These are phyloP conservation scores for Hericium alpestre DNA, from an alignment of 768 basidiomycete genomes.

Conservation along the genomic window DNA sequence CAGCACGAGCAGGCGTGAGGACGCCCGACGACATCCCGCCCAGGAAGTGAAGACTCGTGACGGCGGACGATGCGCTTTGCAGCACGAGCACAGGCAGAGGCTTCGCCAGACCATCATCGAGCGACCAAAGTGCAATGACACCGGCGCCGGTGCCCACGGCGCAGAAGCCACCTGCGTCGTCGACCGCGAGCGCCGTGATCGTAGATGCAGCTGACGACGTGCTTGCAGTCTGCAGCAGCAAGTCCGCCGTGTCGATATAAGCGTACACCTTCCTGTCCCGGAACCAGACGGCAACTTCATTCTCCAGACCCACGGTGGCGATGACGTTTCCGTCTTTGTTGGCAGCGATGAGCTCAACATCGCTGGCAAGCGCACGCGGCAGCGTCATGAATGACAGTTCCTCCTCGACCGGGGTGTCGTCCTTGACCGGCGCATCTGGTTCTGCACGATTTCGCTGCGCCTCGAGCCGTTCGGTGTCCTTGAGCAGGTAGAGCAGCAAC, in stretches of 20 bases:
- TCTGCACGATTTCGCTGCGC: slow-evolving; percentile 62
- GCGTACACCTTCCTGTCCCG: slow-evolving; percentile 30
- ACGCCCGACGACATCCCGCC: slow-evolving; percentile 8
- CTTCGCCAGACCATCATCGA: slow-evolving; percentile 30
- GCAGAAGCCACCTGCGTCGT: slow-evolving; percentile 47
- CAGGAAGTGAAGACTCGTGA: slow-evolving; percentile 39
- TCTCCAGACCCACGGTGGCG: slow-evolving; percentile 66
- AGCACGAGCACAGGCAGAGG: slow-evolving; percentile 30
- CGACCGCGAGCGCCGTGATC: slow-evolving; percentile 53
- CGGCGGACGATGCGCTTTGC: slow-evolving; percentile 37
- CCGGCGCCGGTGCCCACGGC: slow-evolving; percentile 69
- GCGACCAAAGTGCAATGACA: slow-evolving; percentile 50
- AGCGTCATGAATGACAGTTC: slow-evolving; percentile 54
- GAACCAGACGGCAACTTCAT: slow-evolving; percentile 67
- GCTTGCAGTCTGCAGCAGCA: slow-evolving; percentile 38
- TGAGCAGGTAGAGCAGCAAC: slow-evolving; percentile 76
- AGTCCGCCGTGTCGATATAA: slow-evolving; percentile 40
- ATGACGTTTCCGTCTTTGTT: slow-evolving; percentile 58
- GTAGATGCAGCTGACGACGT: slow-evolving; percentile 38
- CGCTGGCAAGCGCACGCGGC: slow-evolving; percentile 71
- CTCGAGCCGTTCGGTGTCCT: slow-evolving; percentile 84
- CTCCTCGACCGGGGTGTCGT: slow-evolving; percentile 26
- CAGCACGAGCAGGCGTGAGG: slow-evolving; percentile 13
- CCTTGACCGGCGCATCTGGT: slow-evolving; percentile 24
- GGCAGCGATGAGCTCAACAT: slow-evolving; percentile 70